phyloP scores from a whole-genome alignment of 306 rosid genomes.

The Rosa persica region DNA sequence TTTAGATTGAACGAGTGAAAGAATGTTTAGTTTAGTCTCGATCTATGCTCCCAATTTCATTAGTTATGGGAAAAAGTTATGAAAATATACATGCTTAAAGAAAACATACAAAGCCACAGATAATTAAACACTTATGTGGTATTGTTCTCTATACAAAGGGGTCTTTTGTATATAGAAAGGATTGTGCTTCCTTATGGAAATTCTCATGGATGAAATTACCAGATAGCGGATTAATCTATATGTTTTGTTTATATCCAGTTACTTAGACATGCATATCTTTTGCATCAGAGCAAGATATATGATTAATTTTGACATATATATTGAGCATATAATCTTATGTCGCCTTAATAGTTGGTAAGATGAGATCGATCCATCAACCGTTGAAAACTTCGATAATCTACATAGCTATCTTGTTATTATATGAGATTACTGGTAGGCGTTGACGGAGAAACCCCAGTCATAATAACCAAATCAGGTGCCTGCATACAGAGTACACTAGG shows the following conservation, averaged over 20 bases:
- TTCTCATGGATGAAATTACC: neutral
- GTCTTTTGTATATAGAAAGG: neutral
- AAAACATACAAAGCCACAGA: neutral
- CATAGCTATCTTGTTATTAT: neutral
- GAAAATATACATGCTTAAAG: neutral
- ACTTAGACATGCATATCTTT: neutral
- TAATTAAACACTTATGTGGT: neutral
- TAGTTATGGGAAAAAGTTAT: neutral
- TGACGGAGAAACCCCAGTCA: neutral
- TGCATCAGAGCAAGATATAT: neutral
- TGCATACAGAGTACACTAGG: neutral
- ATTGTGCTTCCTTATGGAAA: neutral
- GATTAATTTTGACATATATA: no score
- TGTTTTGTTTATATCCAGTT: neutral
- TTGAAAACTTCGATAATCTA: no score
- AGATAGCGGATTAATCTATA: neutral
- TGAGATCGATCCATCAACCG: neutral
- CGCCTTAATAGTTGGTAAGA: neutral
- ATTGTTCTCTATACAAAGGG: neutral
- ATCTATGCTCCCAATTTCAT: neutral
- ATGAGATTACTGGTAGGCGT: neutral
- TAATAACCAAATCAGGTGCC: neutral
- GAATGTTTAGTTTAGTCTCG: neutral
- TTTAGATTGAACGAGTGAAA: neutral
- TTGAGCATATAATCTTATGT: no score